These are phyloP conservation scores for Croton setiger DNA, from an alignment of 441 rosid genomes.

Conservation along the genomic window DNA sequence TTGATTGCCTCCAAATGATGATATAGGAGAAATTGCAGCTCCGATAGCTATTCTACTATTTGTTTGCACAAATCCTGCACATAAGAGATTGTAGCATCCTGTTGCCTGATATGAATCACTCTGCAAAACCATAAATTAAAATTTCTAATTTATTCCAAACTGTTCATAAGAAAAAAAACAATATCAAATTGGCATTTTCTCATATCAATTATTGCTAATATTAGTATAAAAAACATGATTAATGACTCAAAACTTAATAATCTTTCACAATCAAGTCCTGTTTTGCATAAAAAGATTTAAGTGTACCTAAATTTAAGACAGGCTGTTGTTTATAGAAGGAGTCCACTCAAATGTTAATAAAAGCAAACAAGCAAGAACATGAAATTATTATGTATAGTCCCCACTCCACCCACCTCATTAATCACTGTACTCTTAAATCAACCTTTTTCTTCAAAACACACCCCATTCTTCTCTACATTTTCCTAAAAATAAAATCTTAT, in stretches of 20 bases:
- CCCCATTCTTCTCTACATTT: background rate
- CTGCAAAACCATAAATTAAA: conserved; percentile 30
- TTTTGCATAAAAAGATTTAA: background rate
- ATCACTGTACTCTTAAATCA: background rate
- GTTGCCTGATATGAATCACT: conserved; percentile 98
- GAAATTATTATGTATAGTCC: background rate
- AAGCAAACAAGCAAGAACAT: background rate
- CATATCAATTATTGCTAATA: background rate
- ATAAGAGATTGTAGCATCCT: conserved; percentile 93
- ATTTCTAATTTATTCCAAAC: too few species aligned
- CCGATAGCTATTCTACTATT: conserved; percentile 92
- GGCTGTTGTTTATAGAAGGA: background rate
- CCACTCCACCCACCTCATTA: conserved; percentile 18
- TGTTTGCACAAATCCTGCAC: conserved; percentile 91
- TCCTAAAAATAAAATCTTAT: too few species aligned
- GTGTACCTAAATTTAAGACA: background rate
- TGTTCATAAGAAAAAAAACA: too few species aligned
- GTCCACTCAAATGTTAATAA: background rate
- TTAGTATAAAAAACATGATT: background rate
- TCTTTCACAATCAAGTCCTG: background rate
- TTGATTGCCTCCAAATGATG: conserved; percentile 64
- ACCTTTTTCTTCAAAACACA: background rate
- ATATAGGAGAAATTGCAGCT: conserved; percentile 91
- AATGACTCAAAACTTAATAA: background rate
- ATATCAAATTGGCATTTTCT: too few species aligned